Base-by-base conservation (phyloP, 2,329 filamentous ascomycete species). In the Pseudogymnoascus sp. region DNA sequence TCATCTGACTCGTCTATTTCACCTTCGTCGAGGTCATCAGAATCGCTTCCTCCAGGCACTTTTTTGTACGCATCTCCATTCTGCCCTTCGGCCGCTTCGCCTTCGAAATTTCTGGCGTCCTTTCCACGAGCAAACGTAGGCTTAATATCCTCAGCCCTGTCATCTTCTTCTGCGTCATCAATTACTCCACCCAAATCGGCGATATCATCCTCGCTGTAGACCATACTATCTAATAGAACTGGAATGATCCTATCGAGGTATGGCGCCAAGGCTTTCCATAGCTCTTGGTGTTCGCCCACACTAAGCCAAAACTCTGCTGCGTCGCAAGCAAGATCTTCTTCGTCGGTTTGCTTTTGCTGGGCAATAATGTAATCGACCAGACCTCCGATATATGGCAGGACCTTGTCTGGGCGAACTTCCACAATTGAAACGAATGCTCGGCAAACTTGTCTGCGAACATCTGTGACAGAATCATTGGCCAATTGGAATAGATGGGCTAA, bases 261-360 rank as follows among this genome's bases (percentile, higher is more conserved):
- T 0, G 92, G 92, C 7, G 82, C 85, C 50, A 99, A 79, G 0
- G 85, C 82, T 66, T 85, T 82, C 77, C 90, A 91, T 60, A 97
- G 77, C 63, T 88, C 84, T 41, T 89, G 84, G 71, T 96, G 90
- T 72, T 97, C 94, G 63, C 92, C 92, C 17, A 96, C 87, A 39
- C 91, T 91, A 47, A 99, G 84, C 92, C 95, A 99, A 72, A 99
- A 99, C 74, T 99, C 94, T 4, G 94, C 92, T 7, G 94, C 94
- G 72, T 99, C 94, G 66, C 95, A 86, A 37, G 93, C 92, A 63
- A 99, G 80, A 41, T 97, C 92, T 61, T 92, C 87, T 66, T 97
- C 92, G 26, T 92, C 86, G 24, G 77, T 76, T 65, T 87, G 88
- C 73, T 88, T 85, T 74, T 99, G 94, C 73, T 99, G 94, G 31